These are phyloP conservation scores for Suillus paluster DNA, from an alignment of 768 basidiomycete species.

Conservation along the genomic window DNA sequence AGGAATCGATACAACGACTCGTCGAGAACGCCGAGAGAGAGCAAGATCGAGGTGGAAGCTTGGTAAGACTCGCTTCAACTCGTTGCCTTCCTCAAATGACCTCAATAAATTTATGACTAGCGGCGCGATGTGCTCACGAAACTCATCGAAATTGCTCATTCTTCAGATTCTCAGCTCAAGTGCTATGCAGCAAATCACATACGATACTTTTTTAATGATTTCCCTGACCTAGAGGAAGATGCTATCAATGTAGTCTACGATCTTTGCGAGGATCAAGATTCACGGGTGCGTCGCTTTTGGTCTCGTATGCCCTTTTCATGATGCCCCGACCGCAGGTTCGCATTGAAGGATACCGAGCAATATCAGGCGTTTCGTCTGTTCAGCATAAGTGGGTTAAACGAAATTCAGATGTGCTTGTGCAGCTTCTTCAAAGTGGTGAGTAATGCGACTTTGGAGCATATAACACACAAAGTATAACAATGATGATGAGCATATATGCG, in stretches of 20 bases:
- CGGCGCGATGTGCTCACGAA: slow-evolving; percentile 54
- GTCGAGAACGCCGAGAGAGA: slow-evolving; percentile 50
- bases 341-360: slow-evolving; percentile 67
- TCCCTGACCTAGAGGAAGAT: slow-evolving; percentile 73
- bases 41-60: slow-evolving; percentile 40
- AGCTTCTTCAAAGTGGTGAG: slow-evolving; percentile 75
- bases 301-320: slow-evolving; percentile 4
- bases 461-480: neutral
- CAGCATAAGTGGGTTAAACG: slow-evolving; percentile 65
- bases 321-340: slow-evolving; percentile 52
- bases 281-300: slow-evolving; percentile 43
- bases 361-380: slow-evolving; percentile 52
- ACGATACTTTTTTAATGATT: slow-evolving; percentile 62
- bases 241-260: slow-evolving; percentile 82
- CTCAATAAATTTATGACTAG: slow-evolving; percentile 36
- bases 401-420: slow-evolving; percentile 77
- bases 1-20: slow-evolving; percentile 33
- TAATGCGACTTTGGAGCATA: slow-evolving; percentile 13
- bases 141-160: slow-evolving; percentile 59
- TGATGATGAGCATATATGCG: neutral
- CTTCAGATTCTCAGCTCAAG: slow-evolving; percentile 49
- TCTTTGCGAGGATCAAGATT: slow-evolving; percentile 70
- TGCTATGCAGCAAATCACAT: slow-evolving; percentile 62
- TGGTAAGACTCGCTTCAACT: slow-evolving; percentile 36
- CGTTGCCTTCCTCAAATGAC: neutral